Evolutionary conservation across 768 basidiomycete genomes (phyloP).

Genomic region (Hericium rajendrae): DNA sequence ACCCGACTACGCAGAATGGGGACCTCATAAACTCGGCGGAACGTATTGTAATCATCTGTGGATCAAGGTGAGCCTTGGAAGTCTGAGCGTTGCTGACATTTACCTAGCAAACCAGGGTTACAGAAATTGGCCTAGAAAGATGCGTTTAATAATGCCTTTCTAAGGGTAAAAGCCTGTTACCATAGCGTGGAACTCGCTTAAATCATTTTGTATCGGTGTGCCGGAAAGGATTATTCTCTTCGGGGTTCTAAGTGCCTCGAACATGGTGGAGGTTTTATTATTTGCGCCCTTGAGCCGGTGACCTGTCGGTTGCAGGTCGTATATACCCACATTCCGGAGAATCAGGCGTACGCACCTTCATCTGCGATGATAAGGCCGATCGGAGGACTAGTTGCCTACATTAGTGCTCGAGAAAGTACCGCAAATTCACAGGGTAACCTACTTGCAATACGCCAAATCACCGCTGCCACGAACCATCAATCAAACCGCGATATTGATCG

Average conservation of each 20-base stretch:
- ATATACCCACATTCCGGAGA: neutral
- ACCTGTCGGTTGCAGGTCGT: constrained; percentile 31
- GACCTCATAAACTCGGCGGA: constrained; percentile 73
- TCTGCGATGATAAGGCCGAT: constrained; percentile 94
- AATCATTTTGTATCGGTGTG: constrained; percentile 95
- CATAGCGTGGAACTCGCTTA: constrained; percentile 95
- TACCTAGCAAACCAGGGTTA: constrained; percentile 85
- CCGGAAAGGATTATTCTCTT: constrained; percentile 87
- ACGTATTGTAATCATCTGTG: constrained; percentile 65
- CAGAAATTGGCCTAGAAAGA: constrained; percentile 72
- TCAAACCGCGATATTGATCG: too few species aligned
- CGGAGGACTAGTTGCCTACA: constrained; percentile 48
- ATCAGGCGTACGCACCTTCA: constrained; percentile 50
- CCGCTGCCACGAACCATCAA: constrained; percentile 24
- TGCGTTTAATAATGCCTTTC: constrained; percentile 11
- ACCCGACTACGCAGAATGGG: constrained; percentile 83
- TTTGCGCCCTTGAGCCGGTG: constrained; percentile 89
- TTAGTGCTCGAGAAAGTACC: too few species aligned
- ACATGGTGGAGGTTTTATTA: constrained; percentile 84
- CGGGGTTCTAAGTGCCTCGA: constrained; percentile 65
- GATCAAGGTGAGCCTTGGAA: neutral
- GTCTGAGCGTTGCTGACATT: constrained; percentile 3
- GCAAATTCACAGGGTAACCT: constrained; percentile 15
- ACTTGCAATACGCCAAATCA: constrained; percentile 59
- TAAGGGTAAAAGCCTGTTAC: constrained; percentile 26